Percentiles rank a stretch among this genome's conserved stretches.
Evolutionary conservation across 148 eudicot genomes (phyloP).

Genomic region (Cornus controversa): DNA sequence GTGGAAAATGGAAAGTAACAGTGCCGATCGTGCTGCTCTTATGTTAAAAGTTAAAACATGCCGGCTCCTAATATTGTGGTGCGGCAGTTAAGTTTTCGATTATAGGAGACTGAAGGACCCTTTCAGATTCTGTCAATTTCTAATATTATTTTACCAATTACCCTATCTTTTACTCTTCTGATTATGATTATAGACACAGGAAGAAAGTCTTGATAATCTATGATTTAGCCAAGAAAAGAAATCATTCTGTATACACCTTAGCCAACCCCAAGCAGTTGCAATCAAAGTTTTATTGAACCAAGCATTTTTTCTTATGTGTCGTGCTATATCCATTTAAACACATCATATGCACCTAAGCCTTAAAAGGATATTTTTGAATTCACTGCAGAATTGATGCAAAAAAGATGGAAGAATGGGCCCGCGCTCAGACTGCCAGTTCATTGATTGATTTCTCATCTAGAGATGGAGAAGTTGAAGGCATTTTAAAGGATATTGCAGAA

Average conservation of each 20-base stretch:
- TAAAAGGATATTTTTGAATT: neutral
- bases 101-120: neutral
- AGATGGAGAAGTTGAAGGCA: constrained; percentile 80
- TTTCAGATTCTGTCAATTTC: neutral
- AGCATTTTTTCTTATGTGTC: neutral
- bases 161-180: neutral
- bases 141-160: neutral
- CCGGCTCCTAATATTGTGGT: neutral
- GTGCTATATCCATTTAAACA: neutral
- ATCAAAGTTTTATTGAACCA: neutral
- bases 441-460: constrained; percentile 73
- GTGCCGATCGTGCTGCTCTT: constrained; percentile 1
- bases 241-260: neutral
- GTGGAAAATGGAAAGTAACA: neutral
- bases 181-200: neutral
- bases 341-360: neutral
- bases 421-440: constrained; percentile 59
- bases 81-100: neutral
- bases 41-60: neutral
- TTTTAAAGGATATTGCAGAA: constrained; percentile 75
- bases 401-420: constrained; percentile 92
- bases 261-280: neutral
- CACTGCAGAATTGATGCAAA: constrained; percentile 74
- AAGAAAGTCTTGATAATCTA: neutral
- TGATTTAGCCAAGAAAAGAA: neutral